Base-by-base conservation (phyloP, 2,329 filamentous ascomycete species). In the Tolypocladium sp. region DNA sequence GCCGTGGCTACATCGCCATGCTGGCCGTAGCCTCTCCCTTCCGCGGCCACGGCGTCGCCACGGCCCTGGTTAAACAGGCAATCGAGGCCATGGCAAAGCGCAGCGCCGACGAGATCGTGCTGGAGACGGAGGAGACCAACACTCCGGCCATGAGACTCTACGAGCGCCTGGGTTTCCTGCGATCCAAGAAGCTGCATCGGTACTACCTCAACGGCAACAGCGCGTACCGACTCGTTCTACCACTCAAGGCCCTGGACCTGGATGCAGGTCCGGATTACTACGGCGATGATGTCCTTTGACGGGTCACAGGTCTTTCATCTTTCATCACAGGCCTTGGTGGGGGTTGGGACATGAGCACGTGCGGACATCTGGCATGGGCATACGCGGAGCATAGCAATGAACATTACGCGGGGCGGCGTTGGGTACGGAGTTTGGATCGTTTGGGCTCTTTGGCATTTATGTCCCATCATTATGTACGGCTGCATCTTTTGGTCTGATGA, bases 161-260 rank as follows among this genome's bases (percentile, higher is more conserved):
- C 73, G 93, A 99, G 73, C 82, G 92, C 1, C 79, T 99, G 9
- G 94, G 94, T 0, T 99, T 99, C 69, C 74, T 97, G 27, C 82
- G 93, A 57, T 96, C 91, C 61, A 99, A 99, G 75, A 90, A 92
- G 61, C 76, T 99, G 57, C 92, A 97, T 73, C 82, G 94, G 51
- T 99, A 99, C 71, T 99, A 99, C 67, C 77, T 99, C 46, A 99
- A 97, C 69, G 94, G 94, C 13, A 99, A 91, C 71, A 96, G 92
- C 59, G 94, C 94, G 2, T 99, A 94, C 72, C 83, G 94, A 49
- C 78, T 99, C 57, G 86, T 97, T 8, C 74, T 99, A 42, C 88
- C 92, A 63, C 76, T 97, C 57, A 92, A 89, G 70, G 67, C 76
- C 3, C 63, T 76, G 42, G 77, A 80, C 55, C 67, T 72, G 3